A percentile compares a stretch with the other conserved stretches of the same genome.
These are phyloP conservation scores for Gryganskiella cystojenkinii DNA, from an alignment of 192 early-diverging fungal species.

Conservation along the genomic window DNA sequence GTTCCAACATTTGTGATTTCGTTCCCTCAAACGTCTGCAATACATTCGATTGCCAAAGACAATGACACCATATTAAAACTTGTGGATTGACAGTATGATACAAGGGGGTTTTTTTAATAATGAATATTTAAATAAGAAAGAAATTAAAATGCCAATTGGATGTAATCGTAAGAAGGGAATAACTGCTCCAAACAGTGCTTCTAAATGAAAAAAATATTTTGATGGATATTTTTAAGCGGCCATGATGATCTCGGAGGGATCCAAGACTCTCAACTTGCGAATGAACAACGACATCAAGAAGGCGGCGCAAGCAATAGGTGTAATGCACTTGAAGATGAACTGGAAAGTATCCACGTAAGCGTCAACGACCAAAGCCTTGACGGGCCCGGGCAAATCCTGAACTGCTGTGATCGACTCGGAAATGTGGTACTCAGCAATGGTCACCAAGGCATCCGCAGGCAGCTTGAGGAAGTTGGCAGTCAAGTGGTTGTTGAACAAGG, in stretches of 20 bases:
- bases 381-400: slow-evolving; percentile 33
- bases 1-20: too few relatives aligned
- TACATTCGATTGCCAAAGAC: too few relatives aligned
- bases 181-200: too few relatives aligned
- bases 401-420: slow-evolving; percentile 28
- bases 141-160: too few relatives aligned
- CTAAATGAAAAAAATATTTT: too few relatives aligned
- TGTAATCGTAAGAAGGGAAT: background rate
- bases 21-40: too few relatives aligned
- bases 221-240: slow-evolving; percentile 21
- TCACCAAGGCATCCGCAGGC: background rate
- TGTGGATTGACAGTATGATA: too few relatives aligned
- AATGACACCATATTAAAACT: too few relatives aligned
- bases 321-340: slow-evolving; percentile 61
- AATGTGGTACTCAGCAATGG: slow-evolving; percentile 8
- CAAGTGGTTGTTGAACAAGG: slow-evolving; percentile 68
- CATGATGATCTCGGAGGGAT: slow-evolving; percentile 27
- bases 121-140: too few relatives aligned
- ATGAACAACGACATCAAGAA: slow-evolving; percentile 60
- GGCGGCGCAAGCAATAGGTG: slow-evolving; percentile 58
- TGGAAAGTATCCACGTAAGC: slow-evolving; percentile 65
- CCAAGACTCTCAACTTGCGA: slow-evolving; percentile 29
- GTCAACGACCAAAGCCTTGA: slow-evolving; percentile 49
- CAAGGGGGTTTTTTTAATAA: too few relatives aligned
- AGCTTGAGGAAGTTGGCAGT: slow-evolving; percentile 19